Conservation (phyloP, 345 rosid species). For the Turritis glabra region DNA sequence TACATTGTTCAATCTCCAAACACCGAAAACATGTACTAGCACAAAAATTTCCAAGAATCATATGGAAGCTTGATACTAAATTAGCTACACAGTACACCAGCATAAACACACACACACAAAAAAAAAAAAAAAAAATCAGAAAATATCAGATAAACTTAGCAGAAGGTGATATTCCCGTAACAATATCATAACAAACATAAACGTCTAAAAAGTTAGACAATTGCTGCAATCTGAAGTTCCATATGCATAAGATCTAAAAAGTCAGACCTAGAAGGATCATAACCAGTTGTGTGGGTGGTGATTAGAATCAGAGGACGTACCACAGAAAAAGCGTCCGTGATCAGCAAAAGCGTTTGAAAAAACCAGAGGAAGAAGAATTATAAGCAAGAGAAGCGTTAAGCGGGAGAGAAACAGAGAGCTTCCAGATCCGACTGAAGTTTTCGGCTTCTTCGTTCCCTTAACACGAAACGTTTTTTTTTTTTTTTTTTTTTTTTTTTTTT, state of each 20-base stretch:
- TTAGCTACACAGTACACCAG: background rate
- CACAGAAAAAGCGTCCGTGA: conserved; percentile 12
- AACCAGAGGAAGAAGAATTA: conserved; percentile 20
- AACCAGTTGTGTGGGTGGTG: background rate
- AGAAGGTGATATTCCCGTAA: background rate
- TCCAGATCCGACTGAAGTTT: conserved; percentile 43
- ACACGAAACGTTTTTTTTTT: too few species aligned
- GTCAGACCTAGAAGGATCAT: too few species aligned
- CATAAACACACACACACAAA: background rate
- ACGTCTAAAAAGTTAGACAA: background rate
- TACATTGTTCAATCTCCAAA: background rate
- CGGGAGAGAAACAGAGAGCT: conserved; percentile 38
- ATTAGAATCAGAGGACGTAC: conserved; percentile 17
- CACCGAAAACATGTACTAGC: background rate
- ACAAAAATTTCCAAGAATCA: background rate
- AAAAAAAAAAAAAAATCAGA: too few species aligned
- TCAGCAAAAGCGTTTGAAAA: conserved; percentile 15
- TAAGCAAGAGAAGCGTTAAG: conserved; percentile 33
- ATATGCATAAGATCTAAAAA: background rate
- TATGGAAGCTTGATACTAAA: background rate
- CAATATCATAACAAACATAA: conserved; percentile 1
- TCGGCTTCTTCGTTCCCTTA: conserved; percentile 21
- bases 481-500: too few species aligned
- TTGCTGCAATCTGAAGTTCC: background rate
- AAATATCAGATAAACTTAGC: background rate